Conservation (phyloP, 1,139 yeast species). For the Wickerhamomyces sp. region DNA sequence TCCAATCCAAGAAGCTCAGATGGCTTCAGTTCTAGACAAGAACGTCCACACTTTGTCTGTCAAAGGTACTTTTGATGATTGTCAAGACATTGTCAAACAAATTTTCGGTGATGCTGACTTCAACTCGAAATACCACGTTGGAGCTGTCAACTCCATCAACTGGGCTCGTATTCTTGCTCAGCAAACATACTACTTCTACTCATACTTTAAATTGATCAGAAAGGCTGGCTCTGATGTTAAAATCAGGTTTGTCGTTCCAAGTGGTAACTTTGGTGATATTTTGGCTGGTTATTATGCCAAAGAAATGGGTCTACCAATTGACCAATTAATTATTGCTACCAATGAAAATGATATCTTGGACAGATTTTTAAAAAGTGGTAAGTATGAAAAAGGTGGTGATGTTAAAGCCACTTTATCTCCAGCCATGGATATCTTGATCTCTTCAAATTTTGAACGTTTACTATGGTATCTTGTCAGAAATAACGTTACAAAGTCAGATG, state of each 20-base stretch:
- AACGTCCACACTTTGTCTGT: conserved; percentile 95
- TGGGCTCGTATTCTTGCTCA: conserved; percentile 99
- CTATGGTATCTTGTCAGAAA: conserved; percentile 90
- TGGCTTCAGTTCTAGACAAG: conserved; percentile 94
- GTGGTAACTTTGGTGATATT: conserved; percentile 97
- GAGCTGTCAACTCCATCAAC: conserved; percentile 96
- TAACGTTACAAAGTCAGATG: conserved; percentile 50
- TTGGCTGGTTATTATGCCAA: conserved; percentile 94
- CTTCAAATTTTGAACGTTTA: conserved; percentile 93
- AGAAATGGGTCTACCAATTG: conserved; percentile 91
- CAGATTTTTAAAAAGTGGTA: conserved; percentile 83
- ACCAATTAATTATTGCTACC: conserved; percentile 85
- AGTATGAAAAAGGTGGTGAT: conserved; percentile 66
- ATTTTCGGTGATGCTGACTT: conserved; percentile 86
- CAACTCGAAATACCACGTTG: conserved; percentile 85
- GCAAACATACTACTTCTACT: conserved; percentile 90
- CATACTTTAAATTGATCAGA: conserved; percentile 72
- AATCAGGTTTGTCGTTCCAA: conserved; percentile 87
- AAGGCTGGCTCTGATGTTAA: conserved; percentile 37
- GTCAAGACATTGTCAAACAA: conserved; percentile 94
- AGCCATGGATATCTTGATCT: conserved; percentile 96
- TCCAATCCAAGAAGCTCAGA: conserved; percentile 96
- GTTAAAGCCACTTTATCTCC: conserved; percentile 93
- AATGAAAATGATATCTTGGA: conserved; percentile 92
- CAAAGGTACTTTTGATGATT: conserved; percentile 94